These are phyloP conservation scores for Cordyceps militaris DNA, from an alignment of 2,329 filamentous ascomycete species.

Conservation along the genomic window DNA sequence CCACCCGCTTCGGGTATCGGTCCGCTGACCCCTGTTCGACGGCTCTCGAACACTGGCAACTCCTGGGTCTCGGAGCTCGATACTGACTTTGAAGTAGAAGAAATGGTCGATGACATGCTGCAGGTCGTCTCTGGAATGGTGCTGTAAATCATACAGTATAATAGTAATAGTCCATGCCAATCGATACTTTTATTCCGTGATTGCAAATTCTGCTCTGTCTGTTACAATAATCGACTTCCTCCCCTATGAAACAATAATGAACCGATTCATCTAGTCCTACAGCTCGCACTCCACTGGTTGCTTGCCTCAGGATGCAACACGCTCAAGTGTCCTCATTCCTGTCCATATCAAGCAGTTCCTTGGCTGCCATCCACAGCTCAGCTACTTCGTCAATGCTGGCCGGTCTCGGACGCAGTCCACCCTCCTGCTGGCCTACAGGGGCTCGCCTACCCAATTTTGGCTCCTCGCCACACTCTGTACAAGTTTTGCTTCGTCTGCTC, in stretches of 20 bases:
- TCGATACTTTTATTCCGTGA: not conserved
- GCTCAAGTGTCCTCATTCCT: not conserved
- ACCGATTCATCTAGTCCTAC: not conserved
- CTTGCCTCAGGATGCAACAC: not conserved
- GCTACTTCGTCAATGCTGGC: conserved; percentile 13
- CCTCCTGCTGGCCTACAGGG: not conserved
- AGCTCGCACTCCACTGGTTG: not conserved
- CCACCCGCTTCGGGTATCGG: conserved; percentile 1
- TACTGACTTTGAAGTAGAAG: not conserved
- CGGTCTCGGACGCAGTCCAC: not conserved
- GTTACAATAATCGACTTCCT: not conserved
- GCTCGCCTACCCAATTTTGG: conserved; percentile 1
- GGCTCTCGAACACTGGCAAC: not conserved
- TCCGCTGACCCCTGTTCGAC: not conserved
- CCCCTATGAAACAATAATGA: not conserved
- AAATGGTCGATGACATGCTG: not conserved
- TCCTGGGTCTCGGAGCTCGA: not conserved
- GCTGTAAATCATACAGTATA: not conserved
- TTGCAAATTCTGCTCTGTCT: not conserved
- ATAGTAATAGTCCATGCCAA: not conserved
- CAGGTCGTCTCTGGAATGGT: not conserved
- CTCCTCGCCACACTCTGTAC: not conserved
- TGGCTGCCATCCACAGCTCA: conserved; percentile 20
- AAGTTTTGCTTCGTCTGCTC: not conserved
- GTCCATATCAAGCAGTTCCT: conserved; percentile 19